Conservation (phyloP, 345 rosid species). For the Euphorbia tirucalli region DNA sequence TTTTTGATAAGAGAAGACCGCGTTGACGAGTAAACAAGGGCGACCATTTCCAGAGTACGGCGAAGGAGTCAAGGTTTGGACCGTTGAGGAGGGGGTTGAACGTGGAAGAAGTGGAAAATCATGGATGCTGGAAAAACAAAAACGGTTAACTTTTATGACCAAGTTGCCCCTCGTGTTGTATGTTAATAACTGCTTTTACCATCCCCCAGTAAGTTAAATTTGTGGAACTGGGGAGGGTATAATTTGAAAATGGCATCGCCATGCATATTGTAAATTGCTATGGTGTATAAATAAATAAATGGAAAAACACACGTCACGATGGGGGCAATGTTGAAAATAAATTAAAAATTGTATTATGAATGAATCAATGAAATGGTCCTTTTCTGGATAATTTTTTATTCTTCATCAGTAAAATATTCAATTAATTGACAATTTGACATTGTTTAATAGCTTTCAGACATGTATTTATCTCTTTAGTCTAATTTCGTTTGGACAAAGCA, state of each 20-base stretch:
- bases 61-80: background rate
- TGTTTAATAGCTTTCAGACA: too few species aligned
- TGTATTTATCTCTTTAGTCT: too few species aligned
- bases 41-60: constrained; percentile 17
- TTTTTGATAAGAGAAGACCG: background rate
- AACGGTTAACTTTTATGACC: background rate
- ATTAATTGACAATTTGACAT: too few species aligned
- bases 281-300: too few species aligned
- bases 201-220: background rate
- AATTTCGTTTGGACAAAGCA: too few species aligned
- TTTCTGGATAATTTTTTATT: too few species aligned
- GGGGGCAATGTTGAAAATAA: background rate
- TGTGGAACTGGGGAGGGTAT: background rate
- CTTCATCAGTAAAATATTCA: too few species aligned
- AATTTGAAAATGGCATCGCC: background rate
- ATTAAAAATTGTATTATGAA: too few species aligned
- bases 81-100: constrained; percentile 3
- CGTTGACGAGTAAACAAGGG: constrained; percentile 10
- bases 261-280: background rate
- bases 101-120: constrained; percentile 13
- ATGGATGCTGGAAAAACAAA: background rate
- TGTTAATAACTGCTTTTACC: background rate
- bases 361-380: too few species aligned
- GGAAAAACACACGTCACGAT: background rate
- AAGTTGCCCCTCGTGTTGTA: background rate